Percentiles rank a stretch among this genome's conserved stretches.
Evolutionary conservation across 257 asterid species (phyloP).

Genomic region (Perilla frutescens): DNA sequence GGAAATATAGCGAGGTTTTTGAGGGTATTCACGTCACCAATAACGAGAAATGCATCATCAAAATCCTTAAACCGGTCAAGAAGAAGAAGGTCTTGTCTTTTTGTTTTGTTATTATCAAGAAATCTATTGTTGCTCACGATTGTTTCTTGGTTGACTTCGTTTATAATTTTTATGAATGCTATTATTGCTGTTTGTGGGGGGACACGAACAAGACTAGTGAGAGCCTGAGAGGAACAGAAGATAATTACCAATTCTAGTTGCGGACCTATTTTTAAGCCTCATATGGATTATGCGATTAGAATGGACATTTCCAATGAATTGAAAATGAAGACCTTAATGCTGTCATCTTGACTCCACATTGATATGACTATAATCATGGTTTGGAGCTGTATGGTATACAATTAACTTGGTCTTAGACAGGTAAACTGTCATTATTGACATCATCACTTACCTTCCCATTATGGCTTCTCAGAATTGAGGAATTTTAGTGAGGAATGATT

Average conservation of each 20-base stretch:
- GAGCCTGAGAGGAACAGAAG: neutral
- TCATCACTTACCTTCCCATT: neutral
- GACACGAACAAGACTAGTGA: neutral
- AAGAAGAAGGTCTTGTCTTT: constrained; percentile 74
- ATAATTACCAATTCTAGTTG: constrained; percentile 21
- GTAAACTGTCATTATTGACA: neutral
- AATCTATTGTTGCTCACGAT: neutral
- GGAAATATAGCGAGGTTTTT: constrained; percentile 94
- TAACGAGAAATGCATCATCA: constrained; percentile 84
- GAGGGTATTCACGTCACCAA: constrained; percentile 82
- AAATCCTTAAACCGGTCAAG: constrained; percentile 95
- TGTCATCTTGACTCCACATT: neutral
- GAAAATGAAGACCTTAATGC: neutral
- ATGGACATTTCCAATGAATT: neutral
- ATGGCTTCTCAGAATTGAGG: constrained; percentile 12
- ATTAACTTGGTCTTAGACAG: neutral
- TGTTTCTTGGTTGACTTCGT: neutral
- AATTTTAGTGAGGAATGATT: neutral
- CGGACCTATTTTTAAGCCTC: neutral
- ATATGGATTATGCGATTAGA: neutral
- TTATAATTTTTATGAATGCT: neutral
- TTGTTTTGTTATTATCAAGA: neutral
- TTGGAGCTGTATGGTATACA: neutral
- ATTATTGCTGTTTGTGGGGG: neutral
- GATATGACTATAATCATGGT: neutral